Conservation (phyloP, 73 alveolate species). For the Tetrahymena malaccensis region DNA sequence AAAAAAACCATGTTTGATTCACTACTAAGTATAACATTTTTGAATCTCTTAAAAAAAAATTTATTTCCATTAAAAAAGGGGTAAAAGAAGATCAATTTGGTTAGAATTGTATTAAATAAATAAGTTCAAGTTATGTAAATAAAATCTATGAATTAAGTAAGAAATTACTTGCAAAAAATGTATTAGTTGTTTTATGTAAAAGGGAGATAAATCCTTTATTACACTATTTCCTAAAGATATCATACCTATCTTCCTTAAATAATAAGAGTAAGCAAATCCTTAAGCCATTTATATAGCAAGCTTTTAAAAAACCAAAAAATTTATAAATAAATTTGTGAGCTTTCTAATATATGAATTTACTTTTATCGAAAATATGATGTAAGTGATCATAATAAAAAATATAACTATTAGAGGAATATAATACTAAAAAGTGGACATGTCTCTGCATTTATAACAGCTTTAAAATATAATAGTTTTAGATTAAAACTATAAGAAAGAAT, state of each 20-base stretch:
- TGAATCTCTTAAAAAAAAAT: too few relatives aligned
- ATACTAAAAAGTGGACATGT: neutral
- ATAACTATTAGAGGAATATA: neutral
- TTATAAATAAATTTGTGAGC: too few relatives aligned
- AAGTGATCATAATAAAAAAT: neutral
- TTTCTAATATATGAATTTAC: too few relatives aligned
- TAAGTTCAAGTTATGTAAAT: too few relatives aligned
- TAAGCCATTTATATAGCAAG: neutral
- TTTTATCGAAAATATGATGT: neutral
- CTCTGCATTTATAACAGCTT: neutral
- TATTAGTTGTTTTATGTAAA: neutral
- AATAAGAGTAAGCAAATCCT: neutral
- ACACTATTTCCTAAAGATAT: neutral
- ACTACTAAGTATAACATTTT: too few relatives aligned
- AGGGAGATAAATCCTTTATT: neutral
- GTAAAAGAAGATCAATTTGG: too few relatives aligned
- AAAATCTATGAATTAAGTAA: too few relatives aligned
- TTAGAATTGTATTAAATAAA: too few relatives aligned
- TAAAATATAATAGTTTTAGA: neutral
- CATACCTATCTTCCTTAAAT: neutral
- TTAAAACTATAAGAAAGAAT: neutral
- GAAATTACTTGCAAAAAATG: neutral
- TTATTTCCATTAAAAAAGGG: too few relatives aligned
- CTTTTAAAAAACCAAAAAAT: neutral
- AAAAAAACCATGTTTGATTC: too few relatives aligned